These are phyloP conservation scores for Aurantiochytrium sp. DNA, from an alignment of 108 stramenopile species.

Conservation along the genomic window DNA sequence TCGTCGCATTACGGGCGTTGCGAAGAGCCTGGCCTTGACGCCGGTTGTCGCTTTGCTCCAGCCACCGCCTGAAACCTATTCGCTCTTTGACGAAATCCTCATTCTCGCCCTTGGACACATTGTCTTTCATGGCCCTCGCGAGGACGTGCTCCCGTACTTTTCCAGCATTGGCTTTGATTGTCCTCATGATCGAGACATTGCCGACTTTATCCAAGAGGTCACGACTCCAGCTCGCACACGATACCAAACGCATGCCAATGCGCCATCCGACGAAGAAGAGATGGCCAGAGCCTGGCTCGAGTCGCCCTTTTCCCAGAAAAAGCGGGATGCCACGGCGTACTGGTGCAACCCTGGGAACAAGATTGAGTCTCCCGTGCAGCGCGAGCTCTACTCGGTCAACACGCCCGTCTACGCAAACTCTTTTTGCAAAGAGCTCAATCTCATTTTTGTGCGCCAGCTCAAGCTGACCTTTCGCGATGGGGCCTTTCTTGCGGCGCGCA, in stretches of 20 bases:
- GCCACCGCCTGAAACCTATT: conserved; percentile 78
- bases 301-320: not conserved
- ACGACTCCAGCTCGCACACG: not conserved
- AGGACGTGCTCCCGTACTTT: conserved; percentile 56
- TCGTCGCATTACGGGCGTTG: conserved; percentile 33
- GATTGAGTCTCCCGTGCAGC: not conserved
- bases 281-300: not conserved
- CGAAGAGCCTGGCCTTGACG: conserved; percentile 11
- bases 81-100: conserved; percentile 76
- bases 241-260: not conserved
- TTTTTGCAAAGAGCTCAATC: not conserved
- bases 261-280: not conserved
- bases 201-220: conserved; percentile 56
- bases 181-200: conserved; percentile 65
- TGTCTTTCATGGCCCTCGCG: conserved; percentile 68
- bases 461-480: conserved; percentile 13
- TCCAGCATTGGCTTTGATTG: conserved; percentile 56
- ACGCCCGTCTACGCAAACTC: conserved; percentile 33
- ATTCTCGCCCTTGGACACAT: conserved; percentile 66
- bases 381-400: conserved; percentile 11
- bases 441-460: not conserved
- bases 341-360: not conserved
- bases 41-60: conserved; percentile 68
- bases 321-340: not conserved
- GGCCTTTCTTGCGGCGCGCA: not conserved